Evolutionary conservation across 345 rosid genomes (phyloP), one percentile per base, ranked within the genome.

Genomic region (Reutealis trisperma): DNA sequence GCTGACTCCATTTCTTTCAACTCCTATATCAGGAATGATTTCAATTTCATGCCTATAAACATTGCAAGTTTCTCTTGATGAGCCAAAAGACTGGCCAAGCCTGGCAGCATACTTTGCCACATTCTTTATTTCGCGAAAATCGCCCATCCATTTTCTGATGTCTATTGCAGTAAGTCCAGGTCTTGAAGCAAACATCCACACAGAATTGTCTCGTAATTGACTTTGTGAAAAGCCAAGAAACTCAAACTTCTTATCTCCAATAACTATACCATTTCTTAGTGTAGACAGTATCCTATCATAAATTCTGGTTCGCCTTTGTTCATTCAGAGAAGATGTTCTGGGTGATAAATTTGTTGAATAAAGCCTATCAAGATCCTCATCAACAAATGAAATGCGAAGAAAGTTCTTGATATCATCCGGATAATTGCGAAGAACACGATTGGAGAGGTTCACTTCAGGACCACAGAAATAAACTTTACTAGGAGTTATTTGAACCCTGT

Each of bases 101-200:
- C 90, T 83, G 1, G 88, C 83, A 19, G 88, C 83, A 73, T 85
- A 91, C 52, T 86, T 91, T 0, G 96, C 92, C 57, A 89, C 90
- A 51, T 87, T 91, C 64, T 76, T 77, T 75, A 89, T 89, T 8
- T 70, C 49, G 22, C 65, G 52, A 70, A 87, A 75, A 49, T 87
- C 81, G 27, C 86, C 88, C 88, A 87, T 79, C 82, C 82, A 72
- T 8, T 34, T 74, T 81, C 93, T 81, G 18, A 89, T 90, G 52
- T 45, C 65, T 18, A 67, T 79, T 15, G 91, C 85, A 0, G 80
- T 86, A 19, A 86, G 80, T 57, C 83, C 85, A 2, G 72, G 71
- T 59, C 62, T 83, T 2, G 91, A 83, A 19, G 94, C 92, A 81
- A 90, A 89, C 92, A 90, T 89, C 94, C 94, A 89, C 8, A 80